These are phyloP conservation scores for Lolium perenne DNA, from an alignment of 176 grass and related monocot genomes.

Conservation along the genomic window DNA sequence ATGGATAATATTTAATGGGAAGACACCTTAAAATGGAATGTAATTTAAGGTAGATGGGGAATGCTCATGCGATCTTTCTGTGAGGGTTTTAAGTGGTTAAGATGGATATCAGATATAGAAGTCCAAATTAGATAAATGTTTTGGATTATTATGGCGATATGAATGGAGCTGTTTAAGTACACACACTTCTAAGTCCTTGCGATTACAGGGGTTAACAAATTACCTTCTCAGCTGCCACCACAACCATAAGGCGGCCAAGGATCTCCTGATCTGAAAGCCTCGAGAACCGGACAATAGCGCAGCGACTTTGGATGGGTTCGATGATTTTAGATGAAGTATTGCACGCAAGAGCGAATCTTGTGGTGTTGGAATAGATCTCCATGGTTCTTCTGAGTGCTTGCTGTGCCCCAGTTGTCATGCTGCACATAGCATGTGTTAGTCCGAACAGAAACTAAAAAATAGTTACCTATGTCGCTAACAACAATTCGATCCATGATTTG, in stretches of 20 bases:
- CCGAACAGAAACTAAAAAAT: neutral
- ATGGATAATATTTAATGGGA: neutral
- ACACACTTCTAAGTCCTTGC: neutral
- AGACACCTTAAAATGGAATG: slow-evolving; percentile 6
- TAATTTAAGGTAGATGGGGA: neutral
- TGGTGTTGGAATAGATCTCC: slow-evolving; percentile 99
- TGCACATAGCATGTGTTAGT: slow-evolving; percentile 44
- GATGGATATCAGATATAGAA: neutral
- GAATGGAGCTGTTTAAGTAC: neutral
- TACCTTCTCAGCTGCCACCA: slow-evolving; percentile 93
- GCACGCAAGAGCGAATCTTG: slow-evolving; percentile 90
- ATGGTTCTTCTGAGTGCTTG: slow-evolving; percentile 96
- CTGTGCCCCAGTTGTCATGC: slow-evolving; percentile 96
- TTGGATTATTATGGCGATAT: neutral
- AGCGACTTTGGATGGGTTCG: slow-evolving; percentile 97
- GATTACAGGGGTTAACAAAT: slow-evolving; percentile 3
- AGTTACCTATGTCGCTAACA: neutral
- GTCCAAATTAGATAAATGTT: neutral
- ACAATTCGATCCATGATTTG: neutral
- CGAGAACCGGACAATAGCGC: slow-evolving; percentile 91
- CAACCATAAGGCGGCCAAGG: slow-evolving; percentile 85
- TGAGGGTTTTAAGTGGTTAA: neutral
- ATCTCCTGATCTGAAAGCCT: slow-evolving; percentile 96
- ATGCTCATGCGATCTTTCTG: neutral
- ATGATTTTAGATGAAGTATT: slow-evolving; percentile 99